Base-by-base conservation (phyloP, 163 green algal species). In the Scenedesmus sp. region DNA sequence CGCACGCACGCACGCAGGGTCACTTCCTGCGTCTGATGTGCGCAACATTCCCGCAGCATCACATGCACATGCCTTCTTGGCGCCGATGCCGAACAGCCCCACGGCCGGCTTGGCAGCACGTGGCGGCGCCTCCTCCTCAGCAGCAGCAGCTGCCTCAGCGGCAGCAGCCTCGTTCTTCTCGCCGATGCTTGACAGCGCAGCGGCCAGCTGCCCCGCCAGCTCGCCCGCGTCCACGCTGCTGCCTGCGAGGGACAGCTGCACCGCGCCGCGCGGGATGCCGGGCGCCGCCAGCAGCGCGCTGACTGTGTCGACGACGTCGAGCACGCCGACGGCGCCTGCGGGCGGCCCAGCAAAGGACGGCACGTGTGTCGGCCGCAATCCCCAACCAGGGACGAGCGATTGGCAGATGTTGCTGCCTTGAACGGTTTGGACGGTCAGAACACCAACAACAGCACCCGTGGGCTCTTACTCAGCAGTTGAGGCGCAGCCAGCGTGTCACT, bases 91-190 rank as follows among this genome's bases (percentile, higher is more conserved):
- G 33, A 87, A 87, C 81, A 87, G 81, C 15, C 81, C 33, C 30
- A 87, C 7, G 16, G 81, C 43, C 5, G 61, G 61, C 20, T 37
- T 40, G 30, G 81, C 49, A 42, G 81, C 9, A 22, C 37, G 5
- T 5, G 49, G n/a, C 12, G n/a, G 30, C 51, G 76, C 81, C 49
- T 87, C 81, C 33, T 87, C 80, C 80, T 70, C 35, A 61, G 84
- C 18, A 33, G 84, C 40, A 26, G 59, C 35, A 37, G 51, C 20
- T n/a, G 40, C 33, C 53, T 78, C 83, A 53, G 79, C 68, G 24
- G 43, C 84, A 22, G 84, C 84, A 44, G 73, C 73, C 73, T 82
- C 73, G 30, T 89, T 89, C 40, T 61, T 59, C 42, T 89, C 84
- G 4, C 30, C 84, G 24, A 82, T 89, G n/a, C 22, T 49, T 2